These are phyloP conservation scores for Begonia fuchsioides DNA, from an alignment of 306 rosid species.

Conservation along the genomic window DNA sequence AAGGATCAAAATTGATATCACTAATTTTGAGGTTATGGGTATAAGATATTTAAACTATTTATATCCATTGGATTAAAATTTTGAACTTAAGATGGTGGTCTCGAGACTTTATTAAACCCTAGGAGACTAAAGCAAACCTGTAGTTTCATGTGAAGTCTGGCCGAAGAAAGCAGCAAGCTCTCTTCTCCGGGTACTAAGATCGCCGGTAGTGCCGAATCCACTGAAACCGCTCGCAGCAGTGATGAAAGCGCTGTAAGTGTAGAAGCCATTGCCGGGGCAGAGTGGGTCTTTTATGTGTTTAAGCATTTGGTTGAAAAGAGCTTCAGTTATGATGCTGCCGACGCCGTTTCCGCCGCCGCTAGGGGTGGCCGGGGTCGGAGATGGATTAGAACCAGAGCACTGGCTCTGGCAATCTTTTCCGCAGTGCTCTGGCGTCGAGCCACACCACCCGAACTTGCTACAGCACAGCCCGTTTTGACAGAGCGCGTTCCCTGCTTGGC, in stretches of 20 bases:
- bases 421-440: constrained; percentile 17
- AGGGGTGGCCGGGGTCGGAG: not conserved
- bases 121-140: constrained; percentile 6
- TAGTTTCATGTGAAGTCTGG: constrained; percentile 28
- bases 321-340: constrained; percentile 8
- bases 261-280: constrained; percentile 25
- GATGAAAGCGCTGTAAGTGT: constrained; percentile 32
- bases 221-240: constrained; percentile 23
- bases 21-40: too few species aligned
- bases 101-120: not conserved
- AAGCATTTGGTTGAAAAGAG: constrained; percentile 21
- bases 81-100: too few species aligned
- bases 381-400: constrained; percentile 1
- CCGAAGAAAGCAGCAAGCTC: constrained; percentile 28
- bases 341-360: not conserved
- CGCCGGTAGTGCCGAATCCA: constrained; percentile 22
- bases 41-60: too few species aligned
- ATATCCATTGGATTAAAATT: too few species aligned
- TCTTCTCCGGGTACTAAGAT: constrained; percentile 10
- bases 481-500: constrained; percentile 25
- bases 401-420: constrained; percentile 32
- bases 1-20: too few species aligned
- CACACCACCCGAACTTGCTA: constrained; percentile 33
- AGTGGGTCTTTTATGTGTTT: constrained; percentile 21
- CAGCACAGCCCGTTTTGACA: constrained; percentile 36